These are phyloP conservation scores for Jamesozyma rosinii DNA, from an alignment of 805 yeast species.

Conservation along the genomic window DNA sequence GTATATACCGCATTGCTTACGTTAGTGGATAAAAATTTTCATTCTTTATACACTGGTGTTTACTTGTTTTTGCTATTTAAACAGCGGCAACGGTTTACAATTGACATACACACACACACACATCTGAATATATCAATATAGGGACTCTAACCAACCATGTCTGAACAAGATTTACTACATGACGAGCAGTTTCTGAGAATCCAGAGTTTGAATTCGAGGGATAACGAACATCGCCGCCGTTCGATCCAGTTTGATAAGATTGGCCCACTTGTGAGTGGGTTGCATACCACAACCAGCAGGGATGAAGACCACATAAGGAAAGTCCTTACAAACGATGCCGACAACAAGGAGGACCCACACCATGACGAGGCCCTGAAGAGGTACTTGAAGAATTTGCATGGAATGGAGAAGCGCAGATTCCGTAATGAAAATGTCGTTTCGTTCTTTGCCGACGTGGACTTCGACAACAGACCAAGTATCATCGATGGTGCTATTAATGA, in stretches of 20 bases:
- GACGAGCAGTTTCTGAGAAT: constrained; percentile 22
- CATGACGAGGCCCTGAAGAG: constrained; percentile 7
- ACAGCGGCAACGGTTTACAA: no score
- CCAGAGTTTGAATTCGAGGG: constrained; percentile 18
- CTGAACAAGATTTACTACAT: constrained; percentile 14
- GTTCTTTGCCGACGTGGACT: constrained; percentile 46
- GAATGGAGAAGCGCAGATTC: constrained; percentile 8
- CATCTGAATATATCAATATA: no score
- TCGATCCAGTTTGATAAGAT: constrained; percentile 11
- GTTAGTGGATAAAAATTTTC: no score
- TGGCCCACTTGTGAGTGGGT: neutral
- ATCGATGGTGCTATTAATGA: constrained; percentile 40
- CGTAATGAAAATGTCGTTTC: constrained; percentile 30
- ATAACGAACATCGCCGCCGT: constrained; percentile 8
- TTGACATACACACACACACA: no score
- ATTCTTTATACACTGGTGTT: no score
- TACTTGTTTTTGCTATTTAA: no score
- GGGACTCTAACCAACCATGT: constrained; percentile 4
- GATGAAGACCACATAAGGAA: neutral
- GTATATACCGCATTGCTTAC: no score
- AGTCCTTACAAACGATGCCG: neutral
- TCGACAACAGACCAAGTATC: constrained; percentile 37
- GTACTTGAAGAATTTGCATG: constrained; percentile 8
- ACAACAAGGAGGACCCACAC: neutral
- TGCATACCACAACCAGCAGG: neutral